Evolutionary conservation across 192 early-diverging fungal genomes (phyloP), one percentile per base, ranked within the genome.

Genomic region (Chytriomyces sp.): DNA sequence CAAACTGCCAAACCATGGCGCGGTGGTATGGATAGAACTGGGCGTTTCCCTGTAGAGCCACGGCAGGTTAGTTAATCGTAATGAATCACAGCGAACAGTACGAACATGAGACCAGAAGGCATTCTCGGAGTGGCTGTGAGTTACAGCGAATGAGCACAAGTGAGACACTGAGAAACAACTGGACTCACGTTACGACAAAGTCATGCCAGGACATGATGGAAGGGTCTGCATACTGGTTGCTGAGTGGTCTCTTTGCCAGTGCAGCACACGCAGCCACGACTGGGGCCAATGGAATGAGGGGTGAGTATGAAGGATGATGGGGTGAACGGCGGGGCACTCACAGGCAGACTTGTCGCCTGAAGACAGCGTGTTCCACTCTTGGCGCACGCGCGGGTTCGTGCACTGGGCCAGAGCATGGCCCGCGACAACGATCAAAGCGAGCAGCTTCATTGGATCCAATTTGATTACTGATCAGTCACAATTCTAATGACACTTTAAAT

Each of bases 11-110:
- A 3, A 75, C 46, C 49, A 75, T 24, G 47, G 73, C 73, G 11
- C 73, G 61, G 1, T 75, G 73, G 46, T 75, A 75, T 64, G 73
- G 73, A 50, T 75, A 75, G 44, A 75, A 75, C 28, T 75, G 73
- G 6, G 73, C 73, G 50, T 75, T 75, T 26, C 57, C 69, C 23
- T 70, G 69, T 4, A 13, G 20, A 35, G 28, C 28, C 28, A 35
- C 28, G 28, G 28, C 28, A 2, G 20, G 13, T 59, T 59, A 1
- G 3, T 0, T 18, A 59, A 20, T 13, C 16, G 53, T 20, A 3
- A 1, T 13, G 53, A 13, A 59, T 18, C 16, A 13, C 53, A 59
- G 13, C 53, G 16, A 59, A 59, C 53, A 59, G 13, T 3, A 59
- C 13, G 16, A 59, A 59, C 53, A 64, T 28, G 62, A 3, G 69